Base-by-base conservation (phyloP, 2,329 filamentous ascomycete species). In the Ophidiomyces ophidiicola region DNA sequence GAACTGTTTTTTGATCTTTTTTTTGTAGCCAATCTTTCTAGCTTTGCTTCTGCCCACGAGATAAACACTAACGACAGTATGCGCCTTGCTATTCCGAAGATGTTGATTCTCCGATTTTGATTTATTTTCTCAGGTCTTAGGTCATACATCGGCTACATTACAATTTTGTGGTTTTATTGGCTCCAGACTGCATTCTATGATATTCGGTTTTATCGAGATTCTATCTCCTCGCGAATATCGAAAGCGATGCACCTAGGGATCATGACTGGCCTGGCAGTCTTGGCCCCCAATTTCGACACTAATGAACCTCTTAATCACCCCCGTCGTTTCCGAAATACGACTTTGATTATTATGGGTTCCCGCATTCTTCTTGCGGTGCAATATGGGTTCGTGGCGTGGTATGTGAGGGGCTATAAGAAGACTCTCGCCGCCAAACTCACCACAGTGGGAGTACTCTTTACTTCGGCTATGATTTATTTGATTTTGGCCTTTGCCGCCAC, bases 91-190 rank as follows among this genome's bases (percentile, higher is more conserved):
- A 2, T 21, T 21, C n/a, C 17, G 6, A n/a, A 20, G n/a, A 5
- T 7, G 2, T 15, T 2, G 15, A 19, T 3, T n/a, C 6, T 20
- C 14, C 3, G 11, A 36, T 36, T 8, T 26, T 29, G 19, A 37
- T 15, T 17, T 15, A 4, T 17, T 21, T 12, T 14, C 15, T 30
- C 36, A 66, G 61, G 56, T 36, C 43, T 68, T 10, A 55, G 54
- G 33, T 58, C 66, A 24, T 69, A 74, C 50, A 59, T 72, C 37
- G 61, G 71, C 29, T 73, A 71, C 53, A 67, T 76, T 50, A 57
- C 70, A 15, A 62, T 80, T 12, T 60, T 80, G 4, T 81, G 76
- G 77, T 71, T 78, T 43, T 79, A 73, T n/a, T 81, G 78, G 78
- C 67, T 79, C 24, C 64, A 77, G 44, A 70, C 75, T 17, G 69